Evolutionary conservation across 768 basidiomycete species (phyloP).

Genomic region (Gloeopeniophorella convolvens): DNA sequence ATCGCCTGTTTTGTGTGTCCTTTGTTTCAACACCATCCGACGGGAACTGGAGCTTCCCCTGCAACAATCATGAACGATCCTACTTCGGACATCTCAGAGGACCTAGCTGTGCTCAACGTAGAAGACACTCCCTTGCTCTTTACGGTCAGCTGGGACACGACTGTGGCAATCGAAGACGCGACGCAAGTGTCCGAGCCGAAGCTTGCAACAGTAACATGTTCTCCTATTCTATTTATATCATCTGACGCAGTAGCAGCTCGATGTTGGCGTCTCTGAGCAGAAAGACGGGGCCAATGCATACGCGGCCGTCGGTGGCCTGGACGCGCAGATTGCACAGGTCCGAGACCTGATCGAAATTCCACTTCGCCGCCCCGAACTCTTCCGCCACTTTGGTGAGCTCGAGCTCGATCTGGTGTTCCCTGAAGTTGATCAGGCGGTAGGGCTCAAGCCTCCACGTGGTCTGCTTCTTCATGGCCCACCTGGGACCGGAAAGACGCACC

Average conservation of each 20-base stretch:
- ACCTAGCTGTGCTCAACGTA: conserved; percentile 42
- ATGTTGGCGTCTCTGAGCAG: conserved; percentile 45
- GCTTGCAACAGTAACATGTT: conserved; percentile 15
- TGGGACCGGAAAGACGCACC: conserved; percentile 92
- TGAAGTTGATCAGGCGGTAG: conserved; percentile 91
- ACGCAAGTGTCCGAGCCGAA: conserved; percentile 25
- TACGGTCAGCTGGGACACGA: conserved; percentile 64
- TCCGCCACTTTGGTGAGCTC: no score
- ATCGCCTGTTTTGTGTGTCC: conserved; percentile 50
- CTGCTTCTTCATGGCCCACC: conserved; percentile 94
- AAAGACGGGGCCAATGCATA: conserved; percentile 99
- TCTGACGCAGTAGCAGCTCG: conserved; percentile 4
- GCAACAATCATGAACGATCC: conserved; percentile 14
- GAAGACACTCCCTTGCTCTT: conserved; percentile 40
- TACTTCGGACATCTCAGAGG: conserved; percentile 32
- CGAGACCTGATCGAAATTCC: conserved; percentile 98
- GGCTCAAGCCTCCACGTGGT: conserved; percentile 96
- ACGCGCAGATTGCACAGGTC: conserved; percentile 98
- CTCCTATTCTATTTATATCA: conserved; percentile 5
- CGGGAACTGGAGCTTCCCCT: no score
- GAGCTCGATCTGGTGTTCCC: no score
- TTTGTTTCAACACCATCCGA: conserved; percentile 33
- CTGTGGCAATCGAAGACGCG: conserved; percentile 36
- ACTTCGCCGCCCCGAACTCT: conserved; percentile 94
- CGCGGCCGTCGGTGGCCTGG: conserved; percentile 98